Evolutionary conservation across 805 yeast genomes (phyloP).

Genomic region (Jamesozyma gamospora): DNA sequence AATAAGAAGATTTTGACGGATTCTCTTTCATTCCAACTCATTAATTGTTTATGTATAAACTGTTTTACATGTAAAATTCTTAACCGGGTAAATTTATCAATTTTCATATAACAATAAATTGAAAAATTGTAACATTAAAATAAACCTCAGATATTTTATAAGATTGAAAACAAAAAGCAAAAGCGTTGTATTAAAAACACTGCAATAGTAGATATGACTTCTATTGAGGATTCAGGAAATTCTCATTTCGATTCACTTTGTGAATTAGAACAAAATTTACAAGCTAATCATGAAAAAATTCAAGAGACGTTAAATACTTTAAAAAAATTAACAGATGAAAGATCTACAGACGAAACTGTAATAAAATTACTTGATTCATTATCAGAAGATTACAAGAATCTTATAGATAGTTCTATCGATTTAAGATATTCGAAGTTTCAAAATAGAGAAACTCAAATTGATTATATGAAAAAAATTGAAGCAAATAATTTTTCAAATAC

Average conservation of each 20-base stretch:
- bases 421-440: slow-evolving; percentile 16
- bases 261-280: slow-evolving; percentile 18
- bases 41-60: no score
- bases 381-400: slow-evolving; percentile 6
- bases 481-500: neutral
- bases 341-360: slow-evolving; percentile 10
- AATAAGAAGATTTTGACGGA: no score
- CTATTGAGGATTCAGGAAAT: slow-evolving; percentile 5
- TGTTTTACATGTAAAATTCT: no score
- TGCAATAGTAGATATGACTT: neutral
- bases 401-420: slow-evolving; percentile 11
- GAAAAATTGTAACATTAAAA: no score
- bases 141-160: no score
- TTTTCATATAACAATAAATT: no score
- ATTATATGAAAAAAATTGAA: slow-evolving; percentile 1
- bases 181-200: neutral
- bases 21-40: no score
- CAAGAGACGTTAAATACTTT: slow-evolving; percentile 9
- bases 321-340: slow-evolving; percentile 8
- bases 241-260: slow-evolving; percentile 20
- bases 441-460: slow-evolving; percentile 14
- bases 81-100: no score
- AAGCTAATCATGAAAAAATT: slow-evolving; percentile 13
- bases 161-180: neutral
- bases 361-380: slow-evolving; percentile 9